Conservation (phyloP, 257 asterid species). For the Salvia rosmarinus region DNA sequence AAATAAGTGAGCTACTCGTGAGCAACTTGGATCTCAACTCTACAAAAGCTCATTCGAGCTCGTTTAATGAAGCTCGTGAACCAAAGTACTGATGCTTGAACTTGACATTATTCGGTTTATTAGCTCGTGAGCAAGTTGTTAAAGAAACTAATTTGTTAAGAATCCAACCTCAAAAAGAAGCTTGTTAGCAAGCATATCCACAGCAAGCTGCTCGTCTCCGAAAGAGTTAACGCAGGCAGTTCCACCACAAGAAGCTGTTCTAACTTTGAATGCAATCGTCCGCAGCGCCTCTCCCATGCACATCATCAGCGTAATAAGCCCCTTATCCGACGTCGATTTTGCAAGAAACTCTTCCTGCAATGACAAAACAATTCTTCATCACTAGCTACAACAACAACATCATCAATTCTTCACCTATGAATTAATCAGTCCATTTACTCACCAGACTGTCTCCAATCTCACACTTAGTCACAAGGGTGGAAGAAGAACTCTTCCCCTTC, state of each 20-base stretch:
- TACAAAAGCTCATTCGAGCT: too few species aligned
- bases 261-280: conserved; percentile 90
- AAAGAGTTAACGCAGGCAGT: conserved; percentile 94
- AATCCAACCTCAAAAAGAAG: conserved; percentile 80
- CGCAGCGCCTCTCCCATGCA: conserved; percentile 97
- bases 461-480: conserved; percentile 60
- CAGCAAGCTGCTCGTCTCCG: conserved; percentile 98
- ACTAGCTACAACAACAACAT: too few species aligned
- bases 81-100: too few species aligned
- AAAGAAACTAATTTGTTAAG: too few species aligned
- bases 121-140: too few species aligned
- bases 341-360: conserved; percentile 86
- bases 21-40: too few species aligned
- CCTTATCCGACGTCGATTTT: conserved; percentile 83
- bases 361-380: too few species aligned
- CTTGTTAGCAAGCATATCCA: conserved; percentile 90
- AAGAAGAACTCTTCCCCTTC: conserved; percentile 52
- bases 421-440: conserved; percentile 28
- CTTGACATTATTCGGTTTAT: too few species aligned
- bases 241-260: conserved; percentile 99
- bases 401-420: too few species aligned
- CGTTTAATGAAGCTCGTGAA: too few species aligned
- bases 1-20: not conserved
- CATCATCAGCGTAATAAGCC: conserved; percentile 74
- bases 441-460: conserved; percentile 97